Evolutionary conservation across 208 protist species (phyloP).

Genomic region (Leishmania amazonensis): DNA sequence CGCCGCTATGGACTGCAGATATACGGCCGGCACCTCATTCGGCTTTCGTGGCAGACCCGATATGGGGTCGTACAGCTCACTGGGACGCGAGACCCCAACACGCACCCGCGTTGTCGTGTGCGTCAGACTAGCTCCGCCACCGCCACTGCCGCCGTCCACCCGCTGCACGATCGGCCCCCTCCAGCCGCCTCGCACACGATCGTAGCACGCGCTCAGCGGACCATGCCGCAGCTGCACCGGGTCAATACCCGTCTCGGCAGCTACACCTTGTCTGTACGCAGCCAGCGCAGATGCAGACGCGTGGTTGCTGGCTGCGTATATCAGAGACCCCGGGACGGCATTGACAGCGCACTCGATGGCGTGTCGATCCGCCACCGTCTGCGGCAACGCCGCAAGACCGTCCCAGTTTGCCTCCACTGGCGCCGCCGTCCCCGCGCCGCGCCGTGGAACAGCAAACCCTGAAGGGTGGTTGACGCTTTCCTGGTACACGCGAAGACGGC

Average conservation of each 20-base stretch:
- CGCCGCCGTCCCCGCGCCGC: conserved; percentile 15
- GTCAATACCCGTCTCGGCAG: conserved; percentile 20
- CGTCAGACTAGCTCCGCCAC: background rate
- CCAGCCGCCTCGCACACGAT: conserved; percentile 8
- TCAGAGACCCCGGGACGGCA: background rate
- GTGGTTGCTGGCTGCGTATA: conserved; percentile 11
- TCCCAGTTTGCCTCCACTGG: conserved; percentile 3
- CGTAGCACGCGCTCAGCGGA: conserved; percentile 6
- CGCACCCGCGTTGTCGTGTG: conserved; percentile 17
- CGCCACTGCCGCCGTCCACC: background rate
- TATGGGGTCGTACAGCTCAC: conserved; percentile 22
- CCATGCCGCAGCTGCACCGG: conserved; percentile 18
- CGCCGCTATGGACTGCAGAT: conserved; percentile 6
- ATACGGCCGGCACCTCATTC: conserved; percentile 27
- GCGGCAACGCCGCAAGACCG: conserved; percentile 11
- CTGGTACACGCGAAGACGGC: conserved; percentile 16
- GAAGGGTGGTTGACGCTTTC: conserved; percentile 20
- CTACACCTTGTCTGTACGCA: conserved; percentile 19
- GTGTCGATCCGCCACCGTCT: conserved; percentile 7
- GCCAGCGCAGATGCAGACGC: conserved; percentile 1
- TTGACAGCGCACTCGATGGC: conserved; percentile 9
- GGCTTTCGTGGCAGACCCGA: conserved; percentile 24
- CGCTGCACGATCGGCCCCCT: background rate
- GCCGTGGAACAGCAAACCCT: conserved; percentile 21
- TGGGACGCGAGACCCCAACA: background rate